Percentiles rank a stretch among this genome's conserved stretches.
Conservation (phyloP, 2,329 filamentous ascomycete species). For the Lecanicillium sp. region DNA sequence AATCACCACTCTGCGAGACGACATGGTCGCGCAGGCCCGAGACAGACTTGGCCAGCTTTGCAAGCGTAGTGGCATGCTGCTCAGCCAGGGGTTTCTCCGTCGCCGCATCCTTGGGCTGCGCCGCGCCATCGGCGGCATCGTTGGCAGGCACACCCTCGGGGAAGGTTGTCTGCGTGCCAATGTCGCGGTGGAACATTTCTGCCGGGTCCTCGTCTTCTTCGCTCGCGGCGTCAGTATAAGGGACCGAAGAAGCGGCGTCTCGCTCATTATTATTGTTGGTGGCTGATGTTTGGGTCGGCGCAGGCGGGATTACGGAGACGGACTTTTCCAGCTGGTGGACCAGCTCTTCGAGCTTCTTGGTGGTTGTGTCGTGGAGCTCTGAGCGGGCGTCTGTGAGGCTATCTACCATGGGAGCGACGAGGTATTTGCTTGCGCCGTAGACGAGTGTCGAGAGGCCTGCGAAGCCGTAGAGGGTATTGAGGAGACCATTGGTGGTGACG, state of each 20-base stretch:
- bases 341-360: conserved; percentile 35
- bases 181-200: conserved; percentile 74
- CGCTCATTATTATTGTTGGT: conserved; percentile 14
- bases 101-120: not conserved
- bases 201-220: conserved; percentile 56
- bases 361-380: conserved; percentile 42
- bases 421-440: conserved; percentile 63
- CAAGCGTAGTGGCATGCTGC: conserved; percentile 33
- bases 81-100: conserved; percentile 20
- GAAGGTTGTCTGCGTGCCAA: conserved; percentile 66
- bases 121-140: conserved; percentile 2
- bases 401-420: conserved; percentile 55
- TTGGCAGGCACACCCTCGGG: conserved; percentile 11
- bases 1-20: conserved; percentile 35
- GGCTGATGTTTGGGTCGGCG: conserved; percentile 10
- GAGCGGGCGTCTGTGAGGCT: conserved; percentile 41
- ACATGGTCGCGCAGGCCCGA: conserved; percentile 35
- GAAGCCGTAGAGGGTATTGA: conserved; percentile 51
- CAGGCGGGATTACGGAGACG: conserved; percentile 52
- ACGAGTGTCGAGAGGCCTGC: conserved; percentile 51
- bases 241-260: conserved; percentile 13
- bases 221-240: conserved; percentile 25
- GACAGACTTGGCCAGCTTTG: conserved; percentile 32
- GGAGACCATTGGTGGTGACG: conserved; percentile 50
- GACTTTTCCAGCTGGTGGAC: conserved; percentile 43